phyloP scores from a whole-genome alignment of 1,284 basidiomycete species.

The Agaricales sp. region DNA sequence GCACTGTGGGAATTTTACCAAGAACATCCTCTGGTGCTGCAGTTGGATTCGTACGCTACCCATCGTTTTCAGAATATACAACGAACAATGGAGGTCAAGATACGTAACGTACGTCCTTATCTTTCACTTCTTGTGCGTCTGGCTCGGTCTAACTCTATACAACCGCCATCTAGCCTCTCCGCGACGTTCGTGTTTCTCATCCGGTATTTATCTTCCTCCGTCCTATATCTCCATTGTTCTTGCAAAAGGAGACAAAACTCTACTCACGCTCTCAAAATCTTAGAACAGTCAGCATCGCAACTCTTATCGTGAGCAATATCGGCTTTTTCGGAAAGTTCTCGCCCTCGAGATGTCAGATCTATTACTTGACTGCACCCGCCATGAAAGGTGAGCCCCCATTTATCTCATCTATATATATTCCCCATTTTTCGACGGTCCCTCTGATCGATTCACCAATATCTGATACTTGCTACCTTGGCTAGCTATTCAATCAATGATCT shows the following conservation, averaged over 20 bases:
- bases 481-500: slow-evolving; percentile 1
- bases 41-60: not conserved
- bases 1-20: not conserved
- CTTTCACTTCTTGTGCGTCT: not conserved
- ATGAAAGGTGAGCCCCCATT: not conserved
- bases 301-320: not conserved
- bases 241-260: too few species aligned
- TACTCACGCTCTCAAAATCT: too few species aligned
- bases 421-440: too few species aligned
- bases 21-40: not conserved
- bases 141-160: too few species aligned
- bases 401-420: too few species aligned
- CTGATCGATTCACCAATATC: too few species aligned
- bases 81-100: not conserved
- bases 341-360: not conserved
- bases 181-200: not conserved
- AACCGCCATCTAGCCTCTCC: not conserved
- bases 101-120: not conserved
- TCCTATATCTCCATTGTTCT: too few species aligned
- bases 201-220: too few species aligned
- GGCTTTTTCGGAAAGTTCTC: not conserved
- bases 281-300: not conserved
- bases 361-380: not conserved
- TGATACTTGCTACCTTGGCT: not conserved
- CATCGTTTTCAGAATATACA: not conserved